Evolutionary conservation across 2,329 filamentous ascomycete species (phyloP).

Genomic region (Aureobasidium mangrovei): DNA sequence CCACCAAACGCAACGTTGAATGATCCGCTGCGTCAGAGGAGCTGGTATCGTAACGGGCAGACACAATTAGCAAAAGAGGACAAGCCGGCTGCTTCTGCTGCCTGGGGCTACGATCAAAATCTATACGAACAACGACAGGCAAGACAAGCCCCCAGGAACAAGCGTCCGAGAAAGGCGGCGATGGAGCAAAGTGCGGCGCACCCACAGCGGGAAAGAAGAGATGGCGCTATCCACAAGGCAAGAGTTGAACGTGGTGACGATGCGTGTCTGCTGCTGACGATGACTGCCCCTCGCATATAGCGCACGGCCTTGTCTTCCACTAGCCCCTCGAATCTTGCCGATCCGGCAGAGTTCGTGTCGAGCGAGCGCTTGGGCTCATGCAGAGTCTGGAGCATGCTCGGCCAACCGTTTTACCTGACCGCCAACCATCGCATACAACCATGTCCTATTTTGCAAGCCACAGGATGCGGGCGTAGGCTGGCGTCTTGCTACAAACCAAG

Average conservation of each 20-base stretch:
- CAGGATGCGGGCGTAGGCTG: neutral
- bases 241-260: neutral
- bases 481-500: neutral
- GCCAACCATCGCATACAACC: neutral
- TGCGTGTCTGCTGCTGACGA: neutral
- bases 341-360: conserved; percentile 7
- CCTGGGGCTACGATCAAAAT: conserved; percentile 7
- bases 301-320: neutral
- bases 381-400: neutral
- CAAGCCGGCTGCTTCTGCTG: neutral
- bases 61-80: neutral
- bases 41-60: neutral
- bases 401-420: conserved; percentile 2
- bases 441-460: neutral
- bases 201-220: neutral
- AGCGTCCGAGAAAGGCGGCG: conserved; percentile 8
- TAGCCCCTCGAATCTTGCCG: neutral
- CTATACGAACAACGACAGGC: neutral
- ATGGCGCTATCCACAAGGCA: conserved; percentile 8
- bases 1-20: conserved; percentile 7
- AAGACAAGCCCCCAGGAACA: conserved; percentile 8
- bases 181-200: neutral
- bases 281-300: conserved; percentile 10
- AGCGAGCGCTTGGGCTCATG: conserved; percentile 2
- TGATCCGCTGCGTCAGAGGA: neutral